Percentiles rank a stretch among this genome's conserved stretches.
Conservation (phyloP, 176 grass and related monocot genomes). For the Alopecurus myosuroides region DNA sequence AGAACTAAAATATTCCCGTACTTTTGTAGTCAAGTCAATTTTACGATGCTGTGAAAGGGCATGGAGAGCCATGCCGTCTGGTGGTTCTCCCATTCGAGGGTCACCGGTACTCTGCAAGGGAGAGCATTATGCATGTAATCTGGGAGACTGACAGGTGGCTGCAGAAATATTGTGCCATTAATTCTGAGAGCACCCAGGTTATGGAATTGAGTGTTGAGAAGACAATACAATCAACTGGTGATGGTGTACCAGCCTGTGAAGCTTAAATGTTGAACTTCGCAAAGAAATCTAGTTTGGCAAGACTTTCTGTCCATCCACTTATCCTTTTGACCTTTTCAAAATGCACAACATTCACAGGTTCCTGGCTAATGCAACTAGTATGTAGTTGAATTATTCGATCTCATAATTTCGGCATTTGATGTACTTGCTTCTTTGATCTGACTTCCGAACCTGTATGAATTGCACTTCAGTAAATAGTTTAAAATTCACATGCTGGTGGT, state of each 20-base stretch:
- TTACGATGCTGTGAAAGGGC: slow-evolving; percentile 82
- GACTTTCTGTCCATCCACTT: background rate
- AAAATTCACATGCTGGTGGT: background rate
- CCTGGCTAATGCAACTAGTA: background rate
- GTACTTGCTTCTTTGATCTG: background rate
- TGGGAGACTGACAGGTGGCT: slow-evolving; percentile 88
- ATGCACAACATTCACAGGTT: background rate
- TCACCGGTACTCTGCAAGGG: slow-evolving; percentile 67
- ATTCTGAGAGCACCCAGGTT: slow-evolving; percentile 26
- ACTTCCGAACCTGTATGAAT: background rate
- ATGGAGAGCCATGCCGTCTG: slow-evolving; percentile 61
- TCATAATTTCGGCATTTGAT: background rate
- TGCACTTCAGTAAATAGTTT: background rate
- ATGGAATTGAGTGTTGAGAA: slow-evolving; percentile 12
- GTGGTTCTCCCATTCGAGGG: slow-evolving; percentile 76
- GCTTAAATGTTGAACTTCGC: slow-evolving; percentile 27
- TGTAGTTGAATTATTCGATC: background rate
- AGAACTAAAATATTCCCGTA: background rate
- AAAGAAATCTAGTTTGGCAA: slow-evolving; percentile 57
- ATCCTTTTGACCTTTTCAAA: background rate
- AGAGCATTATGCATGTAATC: slow-evolving; percentile 90
- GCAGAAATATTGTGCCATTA: slow-evolving; percentile 59
- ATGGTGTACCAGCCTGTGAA: slow-evolving; percentile 26
- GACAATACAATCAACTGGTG: slow-evolving; percentile 29
- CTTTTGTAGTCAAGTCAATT: slow-evolving; percentile 65